phyloP scores from a whole-genome alignment of 2,329 filamentous ascomycete genomes.

The Penicillium digitatum region DNA sequence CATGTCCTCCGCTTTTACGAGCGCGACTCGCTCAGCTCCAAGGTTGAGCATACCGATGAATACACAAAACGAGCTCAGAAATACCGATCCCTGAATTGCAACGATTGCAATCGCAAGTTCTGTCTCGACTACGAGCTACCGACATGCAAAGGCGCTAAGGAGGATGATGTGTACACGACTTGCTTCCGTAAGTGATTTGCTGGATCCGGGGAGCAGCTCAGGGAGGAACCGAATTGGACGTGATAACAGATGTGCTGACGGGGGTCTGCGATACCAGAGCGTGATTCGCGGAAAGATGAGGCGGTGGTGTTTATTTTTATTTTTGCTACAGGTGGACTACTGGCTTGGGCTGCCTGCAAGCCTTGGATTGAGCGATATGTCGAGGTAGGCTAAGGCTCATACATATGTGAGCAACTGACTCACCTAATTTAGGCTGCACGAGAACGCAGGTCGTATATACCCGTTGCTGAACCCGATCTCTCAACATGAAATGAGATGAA shows the following conservation, averaged over 20 bases:
- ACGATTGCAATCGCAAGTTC: constrained; percentile 65
- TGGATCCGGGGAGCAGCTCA: not conserved
- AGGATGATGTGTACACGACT: constrained; percentile 62
- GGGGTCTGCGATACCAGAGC: constrained; percentile 41
- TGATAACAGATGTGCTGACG: not conserved
- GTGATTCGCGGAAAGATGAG: constrained; percentile 65
- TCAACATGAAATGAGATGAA: not conserved
- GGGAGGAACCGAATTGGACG: not conserved
- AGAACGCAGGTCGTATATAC: constrained; percentile 51
- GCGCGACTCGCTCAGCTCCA: constrained; percentile 15
- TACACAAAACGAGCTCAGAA: constrained; percentile 29
- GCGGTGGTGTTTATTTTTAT: constrained; percentile 65
- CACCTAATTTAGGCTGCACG: constrained; percentile 39
- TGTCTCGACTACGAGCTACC: constrained; percentile 60
- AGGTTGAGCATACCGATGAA: constrained; percentile 8
- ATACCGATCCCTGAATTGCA: constrained; percentile 52
- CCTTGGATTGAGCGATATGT: constrained; percentile 57
- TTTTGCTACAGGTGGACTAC: constrained; percentile 56
- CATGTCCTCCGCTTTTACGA: constrained; percentile 21
- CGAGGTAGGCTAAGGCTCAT: constrained; percentile 41
- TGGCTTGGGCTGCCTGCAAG: constrained; percentile 58
- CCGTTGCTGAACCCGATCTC: constrained; percentile 39
- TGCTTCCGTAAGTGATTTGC: constrained; percentile 54
- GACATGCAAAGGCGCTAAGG: constrained; percentile 58
- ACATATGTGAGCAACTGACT: not conserved